A percentile compares a stretch with the other conserved stretches of the same genome.
Conservation (phyloP, 1,284 basidiomycete genomes). For the Puccinia novopanici region DNA sequence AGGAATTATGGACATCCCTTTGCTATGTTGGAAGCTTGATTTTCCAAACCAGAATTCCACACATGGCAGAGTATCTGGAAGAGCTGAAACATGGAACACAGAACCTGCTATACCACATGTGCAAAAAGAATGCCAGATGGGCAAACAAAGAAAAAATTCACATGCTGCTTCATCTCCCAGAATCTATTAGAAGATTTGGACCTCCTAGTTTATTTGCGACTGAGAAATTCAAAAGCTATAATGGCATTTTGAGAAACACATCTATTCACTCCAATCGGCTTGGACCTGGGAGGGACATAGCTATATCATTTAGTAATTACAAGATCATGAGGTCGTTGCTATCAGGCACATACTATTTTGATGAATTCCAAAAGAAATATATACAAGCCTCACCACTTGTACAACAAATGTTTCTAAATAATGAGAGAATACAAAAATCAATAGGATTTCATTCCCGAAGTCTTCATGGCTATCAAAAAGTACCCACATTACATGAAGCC, state of each 20-base stretch:
- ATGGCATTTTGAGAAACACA: not conserved
- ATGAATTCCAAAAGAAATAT: too few relatives aligned
- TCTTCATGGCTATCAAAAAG: too few relatives aligned
- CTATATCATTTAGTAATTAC: not conserved
- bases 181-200: not conserved
- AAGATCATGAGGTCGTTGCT: constrained; percentile 4
- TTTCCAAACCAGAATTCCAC: not conserved
- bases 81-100: not conserved
- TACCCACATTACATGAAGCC: too few relatives aligned
- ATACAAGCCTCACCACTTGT: too few relatives aligned
- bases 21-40: too few relatives aligned
- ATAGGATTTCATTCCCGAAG: too few relatives aligned
- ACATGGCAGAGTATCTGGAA: not conserved
- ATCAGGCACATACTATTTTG: constrained; percentile 56
- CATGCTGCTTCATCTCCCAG: not conserved
- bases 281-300: not conserved
- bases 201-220: not conserved
- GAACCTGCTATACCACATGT: not conserved
- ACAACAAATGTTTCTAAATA: too few relatives aligned
- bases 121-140: not conserved
- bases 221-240: not conserved
- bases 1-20: too few relatives aligned
- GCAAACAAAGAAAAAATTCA: not conserved
- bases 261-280: not conserved
- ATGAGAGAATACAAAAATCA: too few relatives aligned